These are phyloP conservation scores for Neonectria coccinea DNA, from an alignment of 2,329 filamentous ascomycete genomes.

Conservation along the genomic window DNA sequence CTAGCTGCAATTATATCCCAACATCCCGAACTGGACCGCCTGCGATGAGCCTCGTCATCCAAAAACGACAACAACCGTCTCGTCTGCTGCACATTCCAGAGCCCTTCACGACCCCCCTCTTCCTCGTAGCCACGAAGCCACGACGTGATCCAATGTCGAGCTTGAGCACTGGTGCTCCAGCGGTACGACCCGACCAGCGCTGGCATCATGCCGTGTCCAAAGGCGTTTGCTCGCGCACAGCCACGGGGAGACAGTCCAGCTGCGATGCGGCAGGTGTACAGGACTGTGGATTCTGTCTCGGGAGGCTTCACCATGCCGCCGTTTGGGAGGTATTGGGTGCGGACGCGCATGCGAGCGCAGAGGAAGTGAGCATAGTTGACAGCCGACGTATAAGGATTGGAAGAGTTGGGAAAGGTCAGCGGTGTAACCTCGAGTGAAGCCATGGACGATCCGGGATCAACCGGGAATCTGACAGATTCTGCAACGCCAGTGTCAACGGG, in stretches of 20 bases:
- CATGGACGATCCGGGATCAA: not conserved
- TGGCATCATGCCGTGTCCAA: slow-evolving; percentile 18
- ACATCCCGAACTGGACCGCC: not conserved
- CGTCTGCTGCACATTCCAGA: slow-evolving; percentile 14
- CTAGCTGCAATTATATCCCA: not conserved
- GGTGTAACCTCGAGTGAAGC: slow-evolving; percentile 1
- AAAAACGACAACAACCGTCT: slow-evolving; percentile 6
- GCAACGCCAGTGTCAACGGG: slow-evolving; percentile 16
- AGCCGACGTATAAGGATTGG: slow-evolving; percentile 7
- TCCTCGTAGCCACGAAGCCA: slow-evolving; percentile 13
- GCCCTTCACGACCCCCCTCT: slow-evolving; percentile 6
- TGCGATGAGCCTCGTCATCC: not conserved
- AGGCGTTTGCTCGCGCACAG: slow-evolving; percentile 7
- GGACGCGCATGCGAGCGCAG: slow-evolving; percentile 17
- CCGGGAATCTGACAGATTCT: not conserved
- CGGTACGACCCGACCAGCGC: slow-evolving; percentile 8
- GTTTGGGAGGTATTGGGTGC: slow-evolving; percentile 8
- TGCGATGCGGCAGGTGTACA: slow-evolving; percentile 16
- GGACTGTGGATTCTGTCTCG: not conserved
- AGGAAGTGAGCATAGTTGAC: slow-evolving; percentile 19
- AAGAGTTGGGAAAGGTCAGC: slow-evolving; percentile 12
- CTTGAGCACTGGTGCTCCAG: slow-evolving; percentile 3
- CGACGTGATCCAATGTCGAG: slow-evolving; percentile 4
- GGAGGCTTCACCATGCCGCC: not conserved
- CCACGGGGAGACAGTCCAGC: not conserved